Evolutionary conservation across 2,329 filamentous ascomycete genomes (phyloP), one percentile per base, ranked within the genome.

Genomic region (Elsinoe necatrix): DNA sequence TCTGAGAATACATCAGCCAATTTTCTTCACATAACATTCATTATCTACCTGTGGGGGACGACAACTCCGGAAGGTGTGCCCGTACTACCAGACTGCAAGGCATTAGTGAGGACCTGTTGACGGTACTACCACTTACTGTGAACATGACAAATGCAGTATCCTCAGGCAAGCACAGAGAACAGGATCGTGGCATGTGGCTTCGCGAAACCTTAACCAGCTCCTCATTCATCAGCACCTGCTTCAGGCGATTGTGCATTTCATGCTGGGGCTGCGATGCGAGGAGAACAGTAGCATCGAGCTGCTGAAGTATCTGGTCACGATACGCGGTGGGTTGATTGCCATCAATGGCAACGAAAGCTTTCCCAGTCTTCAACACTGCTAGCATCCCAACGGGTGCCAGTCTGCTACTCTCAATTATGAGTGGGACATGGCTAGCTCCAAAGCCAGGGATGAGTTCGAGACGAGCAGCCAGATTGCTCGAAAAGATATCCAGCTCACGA

Each of bases 291-390:
- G 35, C 20, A 16, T 31, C 27, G 21, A 55, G 29, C 27, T 55
- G 35, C 34, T 61, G 57, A 6, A 68, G 60, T n/a, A 66, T 62
- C 23, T 61, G 64, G 14, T 56, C 12, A 4, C 64, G 65, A 29
- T 63, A 59, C 2, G 60, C 61, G 9, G 61, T 57, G 2, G 45
- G 45, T 34, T 18, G 16, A 9, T 20, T 20, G 9, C 16, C n/a
- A 43, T 69, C 66, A 50, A 68, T 62, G 20, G 63, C 57, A 1
- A 66, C 63, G 16, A 64, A 63, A 16, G 65, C 62, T 7, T 60
- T 63, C 23, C 67, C 67, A 11, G 63, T 64, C 58, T 69, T 70
- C 58, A 69, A 64, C 12, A 60, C 57, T 16, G 59, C 66, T 42
- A 64, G 58, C 51, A 66, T 64, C 12, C 59, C 65, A 35, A 68